Conservation (phyloP, 2,329 filamentous ascomycete genomes). For the Ophiostoma sp. region DNA sequence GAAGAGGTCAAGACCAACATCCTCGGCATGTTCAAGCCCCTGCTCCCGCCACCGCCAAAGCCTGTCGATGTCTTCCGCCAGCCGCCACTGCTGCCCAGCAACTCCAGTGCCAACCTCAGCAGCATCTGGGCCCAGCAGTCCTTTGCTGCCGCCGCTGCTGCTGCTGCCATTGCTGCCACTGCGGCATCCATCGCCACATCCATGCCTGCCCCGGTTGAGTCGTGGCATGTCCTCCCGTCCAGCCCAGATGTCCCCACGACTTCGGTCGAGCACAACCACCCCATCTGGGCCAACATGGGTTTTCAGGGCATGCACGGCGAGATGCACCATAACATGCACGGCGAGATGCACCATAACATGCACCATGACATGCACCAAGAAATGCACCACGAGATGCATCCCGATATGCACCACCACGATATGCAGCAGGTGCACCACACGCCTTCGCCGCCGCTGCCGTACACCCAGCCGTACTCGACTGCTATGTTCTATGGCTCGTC, state of each 20-base stretch:
- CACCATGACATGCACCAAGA: conserved; percentile 31
- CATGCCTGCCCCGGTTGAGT: conserved; percentile 60
- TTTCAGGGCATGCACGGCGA: conserved; percentile 35
- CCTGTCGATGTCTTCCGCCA: conserved; percentile 86
- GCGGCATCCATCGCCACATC: conserved; percentile 22
- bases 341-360: conserved; percentile 68
- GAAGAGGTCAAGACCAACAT: conserved; percentile 89
- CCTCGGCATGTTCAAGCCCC: conserved; percentile 76
- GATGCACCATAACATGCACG: conserved; percentile 44
- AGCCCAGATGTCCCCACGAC: conserved; percentile 65
- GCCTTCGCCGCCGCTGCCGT: conserved; percentile 71
- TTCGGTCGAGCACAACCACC: conserved; percentile 60
- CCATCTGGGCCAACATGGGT: conserved; percentile 73
- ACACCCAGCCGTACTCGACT: conserved; percentile 70
- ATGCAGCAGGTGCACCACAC: conserved; percentile 52
- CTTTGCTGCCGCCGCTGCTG: conserved; percentile 42
- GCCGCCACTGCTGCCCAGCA: conserved; percentile 74
- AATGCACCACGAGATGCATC: conserved; percentile 1
- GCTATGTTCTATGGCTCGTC: conserved; percentile 71
- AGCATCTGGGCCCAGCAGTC: conserved; percentile 71
- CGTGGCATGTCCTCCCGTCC: conserved; percentile 87
- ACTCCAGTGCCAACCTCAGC: conserved; percentile 61
- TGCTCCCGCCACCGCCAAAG: conserved; percentile 79
- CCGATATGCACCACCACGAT: neutral
- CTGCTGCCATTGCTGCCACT: conserved; percentile 38